phyloP scores from a whole-genome alignment of 1,139 yeast genomes.

The Candida gigantensis region DNA sequence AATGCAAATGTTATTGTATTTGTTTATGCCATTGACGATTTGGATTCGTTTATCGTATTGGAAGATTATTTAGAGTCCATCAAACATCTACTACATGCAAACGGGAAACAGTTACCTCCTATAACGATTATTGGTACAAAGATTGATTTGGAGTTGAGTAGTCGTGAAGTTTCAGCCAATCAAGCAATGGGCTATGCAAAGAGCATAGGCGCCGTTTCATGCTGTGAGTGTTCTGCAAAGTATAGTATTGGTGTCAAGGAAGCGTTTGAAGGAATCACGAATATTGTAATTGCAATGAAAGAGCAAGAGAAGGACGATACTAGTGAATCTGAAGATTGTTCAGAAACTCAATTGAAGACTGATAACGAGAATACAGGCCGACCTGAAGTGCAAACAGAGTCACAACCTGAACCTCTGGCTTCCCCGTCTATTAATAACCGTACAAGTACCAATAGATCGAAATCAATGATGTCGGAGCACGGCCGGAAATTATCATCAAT shows the following conservation, averaged over 20 bases:
- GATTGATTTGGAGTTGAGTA: conserved; percentile 25
- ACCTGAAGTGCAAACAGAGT: too few relatives aligned
- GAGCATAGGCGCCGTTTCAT: conserved; percentile 28
- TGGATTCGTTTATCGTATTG: conserved; percentile 28
- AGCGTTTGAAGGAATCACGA: conserved; percentile 21
- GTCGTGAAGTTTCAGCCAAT: conserved; percentile 27
- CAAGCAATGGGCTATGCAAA: conserved; percentile 33
- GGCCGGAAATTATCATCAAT: neutral
- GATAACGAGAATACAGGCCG: too few relatives aligned
- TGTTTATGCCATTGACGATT: conserved; percentile 31
- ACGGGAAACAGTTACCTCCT: conserved; percentile 25
- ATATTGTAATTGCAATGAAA: conserved; percentile 4
- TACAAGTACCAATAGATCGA: too few relatives aligned
- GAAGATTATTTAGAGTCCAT: conserved; percentile 30
- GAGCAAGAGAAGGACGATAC: neutral
- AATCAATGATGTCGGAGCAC: too few relatives aligned
- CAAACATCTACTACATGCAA: conserved; percentile 12
- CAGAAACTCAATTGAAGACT: conserved; percentile 1
- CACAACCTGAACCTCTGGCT: too few relatives aligned
- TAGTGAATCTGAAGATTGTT: neutral
- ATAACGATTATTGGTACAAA: conserved; percentile 36
- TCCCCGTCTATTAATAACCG: too few relatives aligned
- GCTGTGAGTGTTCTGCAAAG: conserved; percentile 32
- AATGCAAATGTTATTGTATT: conserved; percentile 35
- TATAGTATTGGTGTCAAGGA: conserved; percentile 25